These are phyloP conservation scores for Ceratocystis cubensis DNA, from an alignment of 2,329 filamentous ascomycete genomes.

Conservation along the genomic window DNA sequence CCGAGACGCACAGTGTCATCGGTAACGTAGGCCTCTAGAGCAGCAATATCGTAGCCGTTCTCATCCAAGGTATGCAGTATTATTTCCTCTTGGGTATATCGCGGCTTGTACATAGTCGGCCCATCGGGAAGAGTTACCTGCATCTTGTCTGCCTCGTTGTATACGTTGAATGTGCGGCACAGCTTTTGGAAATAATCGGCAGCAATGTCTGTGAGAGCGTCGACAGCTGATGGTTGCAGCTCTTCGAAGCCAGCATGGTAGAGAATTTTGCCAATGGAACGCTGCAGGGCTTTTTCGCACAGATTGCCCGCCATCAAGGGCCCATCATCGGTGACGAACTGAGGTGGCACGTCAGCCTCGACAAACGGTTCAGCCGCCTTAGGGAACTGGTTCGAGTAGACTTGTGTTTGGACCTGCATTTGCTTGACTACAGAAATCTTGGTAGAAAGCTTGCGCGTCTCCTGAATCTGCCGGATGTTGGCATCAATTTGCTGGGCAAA, in stretches of 20 bases:
- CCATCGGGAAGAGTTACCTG: conserved; percentile 42
- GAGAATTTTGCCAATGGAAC: conserved; percentile 86
- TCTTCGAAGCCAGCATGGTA: conserved; percentile 97
- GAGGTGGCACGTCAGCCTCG: conserved; percentile 75
- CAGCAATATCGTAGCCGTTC: conserved; percentile 69
- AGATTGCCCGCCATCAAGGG: conserved; percentile 75
- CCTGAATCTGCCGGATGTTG: conserved; percentile 91
- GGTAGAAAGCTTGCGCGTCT: conserved; percentile 86
- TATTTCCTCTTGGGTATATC: conserved; percentile 73
- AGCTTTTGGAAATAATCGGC: conserved; percentile 83
- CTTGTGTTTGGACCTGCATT: conserved; percentile 96
- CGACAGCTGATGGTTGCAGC: conserved; percentile 85
- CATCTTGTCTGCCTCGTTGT: conserved; percentile 57
- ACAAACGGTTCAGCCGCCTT: conserved; percentile 88
- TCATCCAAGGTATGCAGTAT: conserved; percentile 75
- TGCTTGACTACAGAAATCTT: conserved; percentile 98
- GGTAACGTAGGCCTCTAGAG: conserved; percentile 73
- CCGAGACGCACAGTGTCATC: conserved; percentile 85
- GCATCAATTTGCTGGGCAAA: conserved; percentile 70
- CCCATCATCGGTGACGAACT: conserved; percentile 78
- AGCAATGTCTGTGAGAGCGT: conserved; percentile 78
- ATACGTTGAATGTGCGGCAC: conserved; percentile 64
- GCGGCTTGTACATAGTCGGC: conserved; percentile 36
- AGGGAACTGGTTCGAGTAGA: conserved; percentile 95
- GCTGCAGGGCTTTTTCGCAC: conserved; percentile 72